These are phyloP conservation scores for Termitomyces heimii DNA, from an alignment of 768 basidiomycete genomes.

Conservation along the genomic window DNA sequence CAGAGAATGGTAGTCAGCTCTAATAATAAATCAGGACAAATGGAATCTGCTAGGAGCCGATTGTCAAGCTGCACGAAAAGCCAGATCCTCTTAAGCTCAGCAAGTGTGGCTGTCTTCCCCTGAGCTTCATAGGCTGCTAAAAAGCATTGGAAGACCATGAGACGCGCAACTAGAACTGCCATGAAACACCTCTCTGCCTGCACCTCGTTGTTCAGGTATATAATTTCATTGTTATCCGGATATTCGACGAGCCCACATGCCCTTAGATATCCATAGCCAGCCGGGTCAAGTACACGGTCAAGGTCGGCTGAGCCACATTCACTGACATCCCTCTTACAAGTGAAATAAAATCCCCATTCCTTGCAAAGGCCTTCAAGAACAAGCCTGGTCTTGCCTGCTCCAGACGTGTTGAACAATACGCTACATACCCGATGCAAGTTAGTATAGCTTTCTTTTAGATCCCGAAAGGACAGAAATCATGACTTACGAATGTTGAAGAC, in stretches of 20 bases:
- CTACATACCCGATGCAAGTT: not conserved
- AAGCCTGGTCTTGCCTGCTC: not conserved
- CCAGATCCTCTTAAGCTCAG: not conserved
- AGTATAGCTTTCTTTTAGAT: not conserved
- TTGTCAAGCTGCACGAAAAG: not conserved
- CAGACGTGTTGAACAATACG: not conserved
- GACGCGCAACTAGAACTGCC: not conserved
- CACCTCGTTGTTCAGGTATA: not conserved
- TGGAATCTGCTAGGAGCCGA: not conserved
- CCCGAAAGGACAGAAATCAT: too few species aligned
- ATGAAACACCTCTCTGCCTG: not conserved
- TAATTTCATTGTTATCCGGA: too few species aligned
- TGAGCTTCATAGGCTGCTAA: not conserved
- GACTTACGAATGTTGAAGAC: not conserved
- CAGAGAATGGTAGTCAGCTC: not conserved
- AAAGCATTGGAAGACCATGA: not conserved
- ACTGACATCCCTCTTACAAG: not conserved
- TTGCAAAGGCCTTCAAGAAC: slow-evolving; percentile 1
- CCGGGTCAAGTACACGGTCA: not conserved
- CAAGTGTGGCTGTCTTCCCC: not conserved
- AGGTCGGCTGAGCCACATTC: slow-evolving; percentile 2
- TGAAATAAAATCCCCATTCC: not conserved
- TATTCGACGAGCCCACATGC: not conserved
- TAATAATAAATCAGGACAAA: not conserved
- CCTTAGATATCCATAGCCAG: not conserved